A percentile compares a stretch with the other conserved stretches of the same genome.
Conservation (phyloP, 768 basidiomycete species). For the Mycena maculata region DNA sequence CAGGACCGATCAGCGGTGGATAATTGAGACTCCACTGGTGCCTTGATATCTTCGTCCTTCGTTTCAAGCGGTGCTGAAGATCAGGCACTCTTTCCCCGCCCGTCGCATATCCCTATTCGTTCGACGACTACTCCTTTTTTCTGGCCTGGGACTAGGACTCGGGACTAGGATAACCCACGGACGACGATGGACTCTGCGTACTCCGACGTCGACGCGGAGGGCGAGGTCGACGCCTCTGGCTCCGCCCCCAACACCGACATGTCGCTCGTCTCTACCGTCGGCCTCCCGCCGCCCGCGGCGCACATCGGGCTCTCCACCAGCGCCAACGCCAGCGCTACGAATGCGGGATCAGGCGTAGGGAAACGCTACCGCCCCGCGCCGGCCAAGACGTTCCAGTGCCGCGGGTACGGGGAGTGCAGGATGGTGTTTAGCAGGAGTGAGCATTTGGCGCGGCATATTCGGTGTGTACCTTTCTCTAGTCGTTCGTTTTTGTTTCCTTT, state of each 20-base stretch:
- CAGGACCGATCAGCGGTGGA: not conserved
- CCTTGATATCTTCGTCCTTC: conserved; percentile 5
- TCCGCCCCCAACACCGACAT: conserved; percentile 12
- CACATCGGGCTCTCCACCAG: not conserved
- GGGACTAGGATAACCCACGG: no score
- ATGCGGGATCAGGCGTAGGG: conserved; percentile 41
- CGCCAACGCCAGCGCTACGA: not conserved
- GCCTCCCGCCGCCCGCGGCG: not conserved
- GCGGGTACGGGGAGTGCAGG: conserved; percentile 93
- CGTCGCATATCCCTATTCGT: not conserved
- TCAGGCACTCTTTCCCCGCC: conserved; percentile 1
- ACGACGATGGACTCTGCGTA: not conserved
- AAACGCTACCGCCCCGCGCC: conserved; percentile 87
- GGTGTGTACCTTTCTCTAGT: conserved; percentile 64
- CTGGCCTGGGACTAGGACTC: no score
- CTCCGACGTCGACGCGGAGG: conserved; percentile 18
- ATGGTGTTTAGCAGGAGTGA: conserved; percentile 98
- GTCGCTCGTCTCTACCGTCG: conserved; percentile 18
- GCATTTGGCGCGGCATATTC: conserved; percentile 94
- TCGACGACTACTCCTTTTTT: not conserved
- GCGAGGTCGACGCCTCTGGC: conserved; percentile 14
- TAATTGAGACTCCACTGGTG: conserved; percentile 3
- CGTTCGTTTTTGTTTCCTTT: conserved; percentile 11
- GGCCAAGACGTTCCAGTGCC: conserved; percentile 95
- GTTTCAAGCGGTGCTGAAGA: not conserved